A percentile compares a stretch with the other conserved stretches of the same genome.
phyloP scores from a whole-genome alignment of 176 grass and related monocot species.

The Phyllostachys edulis region DNA sequence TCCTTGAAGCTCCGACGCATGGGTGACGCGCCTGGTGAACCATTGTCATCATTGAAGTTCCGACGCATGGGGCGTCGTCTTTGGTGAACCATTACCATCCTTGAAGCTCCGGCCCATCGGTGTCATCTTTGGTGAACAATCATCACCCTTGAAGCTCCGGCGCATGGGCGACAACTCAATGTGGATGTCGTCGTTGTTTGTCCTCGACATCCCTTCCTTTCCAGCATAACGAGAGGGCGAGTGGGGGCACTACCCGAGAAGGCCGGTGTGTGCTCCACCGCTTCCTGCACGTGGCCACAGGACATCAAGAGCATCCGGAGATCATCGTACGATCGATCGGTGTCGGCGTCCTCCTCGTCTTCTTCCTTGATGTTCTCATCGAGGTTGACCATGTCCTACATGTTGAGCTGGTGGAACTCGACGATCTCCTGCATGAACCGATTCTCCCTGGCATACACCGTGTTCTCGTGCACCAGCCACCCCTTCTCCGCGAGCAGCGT shows the following conservation, averaged over 20 bases:
- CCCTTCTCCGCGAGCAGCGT: constrained; percentile 80
- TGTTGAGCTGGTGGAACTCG: constrained; percentile 86
- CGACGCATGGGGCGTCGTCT: neutral
- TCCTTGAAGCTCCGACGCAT: neutral
- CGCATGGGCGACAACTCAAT: neutral
- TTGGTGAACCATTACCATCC: neutral
- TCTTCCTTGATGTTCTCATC: constrained; percentile 48
- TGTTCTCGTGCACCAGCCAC: constrained; percentile 75
- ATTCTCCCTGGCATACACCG: constrained; percentile 77
- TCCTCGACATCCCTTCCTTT: neutral
- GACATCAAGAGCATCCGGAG: neutral
- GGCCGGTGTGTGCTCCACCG: neutral
- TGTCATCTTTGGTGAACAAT: neutral
- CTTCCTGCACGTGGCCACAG: neutral
- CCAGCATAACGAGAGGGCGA: neutral
- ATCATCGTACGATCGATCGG: neutral
- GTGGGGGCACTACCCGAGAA: neutral
- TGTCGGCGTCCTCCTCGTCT: neutral
- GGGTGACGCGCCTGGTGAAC: neutral
- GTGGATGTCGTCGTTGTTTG: neutral
- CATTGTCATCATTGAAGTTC: neutral
- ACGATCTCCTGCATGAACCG: constrained; percentile 85
- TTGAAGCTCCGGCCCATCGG: neutral
- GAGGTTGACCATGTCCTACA: constrained; percentile 60
- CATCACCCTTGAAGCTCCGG: neutral